phyloP scores from a whole-genome alignment of 768 basidiomycete species.

The Lyophyllum shimeji region DNA sequence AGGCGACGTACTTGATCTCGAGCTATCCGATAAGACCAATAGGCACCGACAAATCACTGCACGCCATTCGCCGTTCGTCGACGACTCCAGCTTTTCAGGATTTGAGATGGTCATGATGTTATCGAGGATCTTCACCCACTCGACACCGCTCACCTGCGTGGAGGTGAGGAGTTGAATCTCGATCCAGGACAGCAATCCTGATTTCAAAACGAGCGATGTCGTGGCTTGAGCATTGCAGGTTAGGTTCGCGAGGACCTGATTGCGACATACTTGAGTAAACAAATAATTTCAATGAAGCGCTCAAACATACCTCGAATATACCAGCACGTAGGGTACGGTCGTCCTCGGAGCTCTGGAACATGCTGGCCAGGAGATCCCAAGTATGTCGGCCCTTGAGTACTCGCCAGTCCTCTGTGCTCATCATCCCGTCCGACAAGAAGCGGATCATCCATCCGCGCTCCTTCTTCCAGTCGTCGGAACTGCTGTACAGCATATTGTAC shows the following conservation, averaged over 20 bases:
- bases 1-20: conserved; percentile 25
- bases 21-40: conserved; percentile 33
- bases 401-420: conserved; percentile 75
- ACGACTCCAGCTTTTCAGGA: conserved; percentile 46
- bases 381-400: conserved; percentile 80
- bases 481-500: conserved; percentile 84
- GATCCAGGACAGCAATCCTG: conserved; percentile 78
- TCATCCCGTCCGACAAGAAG: conserved; percentile 81
- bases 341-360: conserved; percentile 66
- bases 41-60: conserved; percentile 54
- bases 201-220: conserved; percentile 69
- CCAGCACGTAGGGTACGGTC: conserved; percentile 54
- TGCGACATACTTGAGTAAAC: not conserved
- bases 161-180: conserved; percentile 60
- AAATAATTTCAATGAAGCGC: not conserved
- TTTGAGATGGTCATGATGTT: conserved; percentile 59
- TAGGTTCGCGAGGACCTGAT: conserved; percentile 71
- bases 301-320: conserved; percentile 64
- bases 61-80: conserved; percentile 63
- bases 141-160: conserved; percentile 41
- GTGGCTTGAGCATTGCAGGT: conserved; percentile 70
- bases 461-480: conserved; percentile 77
- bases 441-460: conserved; percentile 89
- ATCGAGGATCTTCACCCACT: conserved; percentile 67
- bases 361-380: conserved; percentile 83